phyloP scores from a whole-genome alignment of 345 rosid species.

The Rhodamnia rubescens region DNA sequence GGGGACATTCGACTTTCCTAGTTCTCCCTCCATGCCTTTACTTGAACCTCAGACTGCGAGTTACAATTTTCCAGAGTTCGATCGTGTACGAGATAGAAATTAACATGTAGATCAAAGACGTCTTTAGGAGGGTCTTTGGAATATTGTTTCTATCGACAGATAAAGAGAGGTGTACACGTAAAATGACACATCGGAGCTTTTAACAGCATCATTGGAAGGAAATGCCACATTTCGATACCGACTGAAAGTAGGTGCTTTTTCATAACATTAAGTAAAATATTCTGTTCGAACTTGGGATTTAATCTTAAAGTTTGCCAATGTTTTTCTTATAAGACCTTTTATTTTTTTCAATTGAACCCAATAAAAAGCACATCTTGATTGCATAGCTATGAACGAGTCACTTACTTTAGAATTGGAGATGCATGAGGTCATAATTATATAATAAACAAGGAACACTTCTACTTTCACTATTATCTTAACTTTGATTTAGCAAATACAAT shows the following conservation, averaged over 20 bases:
- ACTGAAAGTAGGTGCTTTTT: neutral
- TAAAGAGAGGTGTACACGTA: fast-evolving
- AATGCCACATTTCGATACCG: neutral
- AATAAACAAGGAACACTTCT: no score
- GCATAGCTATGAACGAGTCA: no score
- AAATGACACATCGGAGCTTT: neutral
- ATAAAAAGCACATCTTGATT: no score
- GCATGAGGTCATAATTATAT: no score
- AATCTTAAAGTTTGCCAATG: neutral
- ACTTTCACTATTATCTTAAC: no score
- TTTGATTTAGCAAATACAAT: no score
- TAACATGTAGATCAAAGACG: neutral
- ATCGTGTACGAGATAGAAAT: neutral
- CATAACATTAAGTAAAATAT: neutral
- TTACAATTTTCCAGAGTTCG: neutral
- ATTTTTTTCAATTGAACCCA: no score
- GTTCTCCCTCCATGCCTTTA: neutral
- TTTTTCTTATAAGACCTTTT: neutral
- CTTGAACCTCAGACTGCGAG: neutral
- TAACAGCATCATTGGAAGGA: neutral
- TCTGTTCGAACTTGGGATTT: neutral
- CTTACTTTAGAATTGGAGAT: no score
- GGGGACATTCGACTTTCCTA: neutral
- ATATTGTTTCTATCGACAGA: neutral
- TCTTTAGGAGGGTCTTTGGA: neutral